Evolutionary conservation across 148 eudicot genomes (phyloP).

Genomic region (Camellia granthamiana): DNA sequence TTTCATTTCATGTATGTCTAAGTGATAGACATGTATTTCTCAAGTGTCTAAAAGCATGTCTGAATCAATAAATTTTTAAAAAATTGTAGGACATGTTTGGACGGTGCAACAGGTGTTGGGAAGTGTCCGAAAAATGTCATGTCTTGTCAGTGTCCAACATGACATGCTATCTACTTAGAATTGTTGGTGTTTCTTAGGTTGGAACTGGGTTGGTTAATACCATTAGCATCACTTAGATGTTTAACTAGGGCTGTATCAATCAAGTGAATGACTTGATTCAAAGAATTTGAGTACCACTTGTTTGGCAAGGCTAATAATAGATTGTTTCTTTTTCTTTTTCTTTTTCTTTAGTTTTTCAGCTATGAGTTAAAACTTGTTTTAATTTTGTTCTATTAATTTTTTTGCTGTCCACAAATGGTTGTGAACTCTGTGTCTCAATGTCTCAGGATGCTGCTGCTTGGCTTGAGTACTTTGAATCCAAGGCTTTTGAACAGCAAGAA

Average conservation of each 20-base stretch:
- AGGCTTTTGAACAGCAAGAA: conserved; percentile 99
- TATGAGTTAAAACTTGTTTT: neutral
- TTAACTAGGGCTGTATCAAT: neutral
- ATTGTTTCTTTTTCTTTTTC: neutral
- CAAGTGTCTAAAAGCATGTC: no score
- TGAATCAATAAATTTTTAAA: no score
- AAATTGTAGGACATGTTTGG: no score
- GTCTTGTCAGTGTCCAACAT: no score
- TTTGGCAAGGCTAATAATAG: neutral
- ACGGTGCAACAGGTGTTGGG: no score
- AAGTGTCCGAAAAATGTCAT: no score
- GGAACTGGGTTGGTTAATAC: no score
- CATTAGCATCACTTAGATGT: neutral
- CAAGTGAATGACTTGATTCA: neutral
- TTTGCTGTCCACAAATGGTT: conserved; percentile 3
- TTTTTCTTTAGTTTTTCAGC: neutral
- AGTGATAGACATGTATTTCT: no score
- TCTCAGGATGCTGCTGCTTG: conserved; percentile 99
- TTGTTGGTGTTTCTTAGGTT: neutral
- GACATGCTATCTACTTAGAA: no score
- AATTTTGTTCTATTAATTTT: neutral
- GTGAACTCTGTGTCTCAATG: conserved; percentile 11
- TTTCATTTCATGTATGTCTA: no score
- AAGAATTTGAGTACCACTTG: neutral
- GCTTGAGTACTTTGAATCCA: conserved; percentile 99